These are phyloP conservation scores for Fomitopsis betulina DNA, from an alignment of 1,284 basidiomycete species.

Conservation along the genomic window DNA sequence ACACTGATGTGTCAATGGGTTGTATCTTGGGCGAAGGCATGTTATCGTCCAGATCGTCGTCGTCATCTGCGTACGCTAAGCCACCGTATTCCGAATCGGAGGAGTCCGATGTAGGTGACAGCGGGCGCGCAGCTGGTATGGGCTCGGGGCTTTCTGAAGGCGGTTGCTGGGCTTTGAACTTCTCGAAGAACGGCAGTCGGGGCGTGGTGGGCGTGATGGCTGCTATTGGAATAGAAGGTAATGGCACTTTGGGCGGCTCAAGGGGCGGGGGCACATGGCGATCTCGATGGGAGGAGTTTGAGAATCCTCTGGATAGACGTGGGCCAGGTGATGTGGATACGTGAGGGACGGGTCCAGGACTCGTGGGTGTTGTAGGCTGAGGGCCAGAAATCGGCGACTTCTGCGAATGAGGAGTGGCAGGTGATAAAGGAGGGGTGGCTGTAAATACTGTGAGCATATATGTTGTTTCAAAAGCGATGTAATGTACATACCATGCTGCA, in stretches of 20 bases:
- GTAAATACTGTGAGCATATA: neutral
- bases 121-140: neutral
- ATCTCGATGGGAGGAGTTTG: conserved; percentile 15
- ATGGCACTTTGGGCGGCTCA: conserved; percentile 26
- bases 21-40: conserved; percentile 9
- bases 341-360: conserved; percentile 17
- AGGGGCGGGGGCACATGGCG: conserved; percentile 21
- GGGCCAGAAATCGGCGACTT: conserved; percentile 19
- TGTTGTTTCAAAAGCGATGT: neutral
- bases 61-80: conserved; percentile 26
- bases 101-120: conserved; percentile 10
- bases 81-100: conserved; percentile 22
- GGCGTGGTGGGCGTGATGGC: conserved; percentile 27
- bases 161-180: conserved; percentile 35
- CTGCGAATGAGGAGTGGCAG: conserved; percentile 29
- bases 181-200: conserved; percentile 42
- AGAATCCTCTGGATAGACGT: conserved; percentile 14
- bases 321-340: conserved; percentile 24
- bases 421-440: conserved; percentile 31
- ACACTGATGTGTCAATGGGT: conserved; percentile 1
- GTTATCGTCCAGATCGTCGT: conserved; percentile 23
- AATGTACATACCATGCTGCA: conserved; percentile 20
- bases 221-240: conserved; percentile 25
- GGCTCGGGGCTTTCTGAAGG: conserved; percentile 5
- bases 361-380: conserved; percentile 17